Evolutionary conservation across 495 filamentous ascomycete genomes (phyloP), one percentile per base, ranked within the genome.

Genomic region (Zalerion maritima): DNA sequence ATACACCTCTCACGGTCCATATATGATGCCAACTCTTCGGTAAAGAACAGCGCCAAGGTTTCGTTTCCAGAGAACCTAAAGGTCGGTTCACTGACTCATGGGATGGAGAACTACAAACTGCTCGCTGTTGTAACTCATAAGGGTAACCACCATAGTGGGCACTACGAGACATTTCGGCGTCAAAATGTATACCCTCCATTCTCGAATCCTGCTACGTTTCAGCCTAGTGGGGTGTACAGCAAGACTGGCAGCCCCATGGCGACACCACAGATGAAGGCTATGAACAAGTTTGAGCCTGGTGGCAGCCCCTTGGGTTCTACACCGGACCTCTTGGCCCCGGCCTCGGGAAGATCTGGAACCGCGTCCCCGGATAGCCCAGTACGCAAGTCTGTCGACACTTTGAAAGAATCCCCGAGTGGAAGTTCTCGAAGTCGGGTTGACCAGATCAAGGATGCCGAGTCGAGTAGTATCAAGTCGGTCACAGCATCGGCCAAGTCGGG

Each of bases 101-200:
- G 73, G 28, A 74, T 74, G 36, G 77, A 70, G 32, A 78, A 66
- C 39, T 99, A 92, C 60, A 82, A 75, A 41, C 66, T 99, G 3
- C 71, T 91, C 2, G 81, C 77, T 7, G 73, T 92, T 23, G 78
- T 99, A 27, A 89, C 80, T 16, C 89, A 99, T 46, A 94, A 92
- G 45, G 89, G 89, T 12, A 91, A 79, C 35, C 89, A 99, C 54
- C 75, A 93, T 41, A 92, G 82, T 35, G 89, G 89, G 1, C 89
- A 99, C 49, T 99, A 99, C 52, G 89, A 99, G 49, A 82, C 85
- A 1, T 96, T 96, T 54, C 69, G 89, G 17, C 70, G 89, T n/a
- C 92, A 94, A 50, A 73, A 75, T 33, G 46, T 76, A 21, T 74
- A 65, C 29, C 60, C 71, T 1, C 83, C 85, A 0, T 94, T 71